Evolutionary conservation across 345 rosid genomes (phyloP).

Genomic region (Zanthoxylum bungeanum): DNA sequence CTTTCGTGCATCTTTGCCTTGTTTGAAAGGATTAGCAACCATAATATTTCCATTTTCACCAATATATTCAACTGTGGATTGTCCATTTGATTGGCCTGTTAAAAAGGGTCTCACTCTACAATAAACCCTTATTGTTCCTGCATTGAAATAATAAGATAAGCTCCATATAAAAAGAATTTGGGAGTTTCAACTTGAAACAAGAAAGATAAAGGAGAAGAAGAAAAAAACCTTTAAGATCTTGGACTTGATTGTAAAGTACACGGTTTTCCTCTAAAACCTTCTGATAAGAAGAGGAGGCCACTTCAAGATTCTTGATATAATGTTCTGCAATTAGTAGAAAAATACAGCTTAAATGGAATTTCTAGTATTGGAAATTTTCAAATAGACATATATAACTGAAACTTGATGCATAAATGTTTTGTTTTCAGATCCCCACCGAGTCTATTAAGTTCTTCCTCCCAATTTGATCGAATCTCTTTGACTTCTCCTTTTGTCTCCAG

Average conservation of each 20-base stretch:
- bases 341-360: background rate
- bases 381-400: background rate
- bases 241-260: slow-evolving; percentile 92
- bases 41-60: slow-evolving; percentile 97
- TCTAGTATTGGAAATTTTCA: background rate
- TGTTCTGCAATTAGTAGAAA: slow-evolving; percentile 40
- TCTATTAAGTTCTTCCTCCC: slow-evolving; percentile 59
- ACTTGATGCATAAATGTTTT: background rate
- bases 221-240: slow-evolving; percentile 93
- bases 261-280: slow-evolving; percentile 89
- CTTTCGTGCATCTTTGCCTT: slow-evolving; percentile 84
- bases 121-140: slow-evolving; percentile 88
- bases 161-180: too few species aligned
- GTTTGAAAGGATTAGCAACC: slow-evolving; percentile 82
- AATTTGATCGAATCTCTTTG: slow-evolving; percentile 54
- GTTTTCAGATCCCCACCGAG: slow-evolving; percentile 45
- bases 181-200: background rate
- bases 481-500: slow-evolving; percentile 56
- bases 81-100: slow-evolving; percentile 53
- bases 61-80: slow-evolving; percentile 79
- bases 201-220: background rate
- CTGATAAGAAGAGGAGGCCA: slow-evolving; percentile 72
- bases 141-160: slow-evolving; percentile 12
- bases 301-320: slow-evolving; percentile 73
- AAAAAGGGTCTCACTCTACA: slow-evolving; percentile 92